phyloP scores from a whole-genome alignment of 225 moss, liverwort and hornwort species.

The Climacium dendroides region DNA sequence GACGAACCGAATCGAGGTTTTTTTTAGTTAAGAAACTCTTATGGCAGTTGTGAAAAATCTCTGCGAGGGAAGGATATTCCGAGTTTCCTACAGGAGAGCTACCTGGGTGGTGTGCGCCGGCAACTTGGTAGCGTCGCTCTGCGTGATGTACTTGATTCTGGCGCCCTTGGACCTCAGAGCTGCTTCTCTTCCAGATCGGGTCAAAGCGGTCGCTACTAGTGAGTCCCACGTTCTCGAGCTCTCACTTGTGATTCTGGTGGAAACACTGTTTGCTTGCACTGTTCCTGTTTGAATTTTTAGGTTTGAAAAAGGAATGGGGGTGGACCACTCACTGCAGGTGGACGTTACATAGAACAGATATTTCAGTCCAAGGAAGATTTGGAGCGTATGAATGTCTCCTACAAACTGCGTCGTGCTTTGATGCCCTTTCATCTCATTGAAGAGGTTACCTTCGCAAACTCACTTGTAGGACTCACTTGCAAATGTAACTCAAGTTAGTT shows the following conservation, averaged over 20 bases:
- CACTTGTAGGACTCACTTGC: not conserved
- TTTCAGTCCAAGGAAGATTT: constrained; percentile 8
- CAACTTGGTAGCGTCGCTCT: constrained; percentile 40
- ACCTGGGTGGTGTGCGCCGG: constrained; percentile 49
- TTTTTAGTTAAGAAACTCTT: not conserved
- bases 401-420: constrained; percentile 33
- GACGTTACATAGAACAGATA: not conserved
- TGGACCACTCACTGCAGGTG: not conserved
- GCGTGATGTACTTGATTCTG: constrained; percentile 31
- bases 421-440: constrained; percentile 41
- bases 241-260: not conserved
- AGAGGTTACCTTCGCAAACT: constrained; percentile 11
- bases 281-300: not conserved
- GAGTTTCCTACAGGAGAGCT: constrained; percentile 39
- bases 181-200: not conserved
- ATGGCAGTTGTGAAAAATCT: constrained; percentile 13
- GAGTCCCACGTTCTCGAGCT: not conserved
- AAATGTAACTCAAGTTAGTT: not conserved
- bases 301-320: not conserved
- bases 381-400: constrained; percentile 27
- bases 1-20: not conserved
- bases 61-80: not conserved
- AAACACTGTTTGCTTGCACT: not conserved
- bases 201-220: not conserved
- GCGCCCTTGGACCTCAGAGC: constrained; percentile 5